These are phyloP conservation scores for Hypsizygus marmoreus DNA, from an alignment of 768 basidiomycete species.

Conservation along the genomic window DNA sequence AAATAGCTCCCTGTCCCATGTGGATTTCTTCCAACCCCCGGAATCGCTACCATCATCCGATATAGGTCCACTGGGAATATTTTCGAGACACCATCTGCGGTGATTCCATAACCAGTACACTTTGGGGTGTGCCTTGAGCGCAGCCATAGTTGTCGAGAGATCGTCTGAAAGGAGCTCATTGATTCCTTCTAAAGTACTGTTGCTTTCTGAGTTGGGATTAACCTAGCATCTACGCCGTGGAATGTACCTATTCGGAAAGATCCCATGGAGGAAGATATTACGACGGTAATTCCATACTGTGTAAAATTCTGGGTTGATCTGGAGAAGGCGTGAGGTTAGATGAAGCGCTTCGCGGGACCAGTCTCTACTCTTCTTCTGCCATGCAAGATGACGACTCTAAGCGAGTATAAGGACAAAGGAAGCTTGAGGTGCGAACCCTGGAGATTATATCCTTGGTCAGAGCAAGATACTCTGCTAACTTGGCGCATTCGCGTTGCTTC, in stretches of 20 bases:
- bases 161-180: slow-evolving; percentile 72
- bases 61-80: slow-evolving; percentile 75
- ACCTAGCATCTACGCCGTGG: slow-evolving; percentile 10
- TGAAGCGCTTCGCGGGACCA: slow-evolving; percentile 75
- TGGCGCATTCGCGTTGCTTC: slow-evolving; percentile 69
- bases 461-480: slow-evolving; percentile 74
- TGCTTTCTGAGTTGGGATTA: slow-evolving; percentile 15
- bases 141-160: slow-evolving; percentile 75
- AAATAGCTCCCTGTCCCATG: slow-evolving; percentile 85
- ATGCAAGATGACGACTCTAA: slow-evolving; percentile 6
- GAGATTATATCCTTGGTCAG: slow-evolving; percentile 64
- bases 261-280: slow-evolving; percentile 68
- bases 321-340: slow-evolving; percentile 76
- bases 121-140: slow-evolving; percentile 86
- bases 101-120: slow-evolving; percentile 99
- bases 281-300: slow-evolving; percentile 96
- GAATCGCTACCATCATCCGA: slow-evolving; percentile 42
- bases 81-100: slow-evolving; percentile 90
- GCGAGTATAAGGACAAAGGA: slow-evolving; percentile 12
- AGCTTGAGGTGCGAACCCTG: slow-evolving; percentile 47
- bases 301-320: slow-evolving; percentile 93
- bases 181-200: slow-evolving; percentile 60
- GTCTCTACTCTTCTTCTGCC: slow-evolving; percentile 70
- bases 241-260: slow-evolving; percentile 66
- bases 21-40: slow-evolving; percentile 72